Evolutionary conservation across 805 yeast genomes (phyloP), one percentile per base, ranked within the genome.

Genomic region (Myxozyma monticola): DNA sequence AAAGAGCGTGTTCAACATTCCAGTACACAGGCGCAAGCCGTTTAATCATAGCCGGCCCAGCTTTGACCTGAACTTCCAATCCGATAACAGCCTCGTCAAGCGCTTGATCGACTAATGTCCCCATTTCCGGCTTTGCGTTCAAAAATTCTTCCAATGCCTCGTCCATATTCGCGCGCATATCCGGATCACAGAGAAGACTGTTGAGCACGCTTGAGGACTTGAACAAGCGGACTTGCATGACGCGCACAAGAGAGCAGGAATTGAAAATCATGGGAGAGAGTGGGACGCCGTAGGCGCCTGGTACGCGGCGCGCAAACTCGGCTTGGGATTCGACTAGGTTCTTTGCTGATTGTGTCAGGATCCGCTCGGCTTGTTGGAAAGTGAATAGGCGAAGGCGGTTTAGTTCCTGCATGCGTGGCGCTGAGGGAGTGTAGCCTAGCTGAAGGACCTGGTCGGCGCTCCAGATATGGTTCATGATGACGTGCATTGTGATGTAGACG

Each of bases 401-500:
- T 42, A 47, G 25, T 10, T 41, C 51, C 10, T 47, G 46, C n/a
- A 41, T 25, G 3, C 46, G 41, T 8, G 51, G 42, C 8, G 45
- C 41, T 3, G 46, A 26, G 5, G 41, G 36, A 4, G 38, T 45
- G 25, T 30, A 33, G 6, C 46, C 46, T 12, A 47, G 35, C 17
- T 47, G 51, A 2, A 47, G 22, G 3, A 47, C 46, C 18, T 47
- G 45, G 21, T 37, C 41, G 10, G 51, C 51, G 10, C 41, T 37
- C 51, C 51, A 47, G 24, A 47, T 47, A 15, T 47, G 51, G 21
- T 40, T 40, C 51, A 47, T 47, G 25, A 47, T 40, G 4, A 35
- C 45, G 25, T 47, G 51, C 45, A 47, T 38, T n/a, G 31, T 37
- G 14, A 47, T 35, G 34, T 40, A 47, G 5, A 47, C 42, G 6